These are phyloP conservation scores for Colletotrichum australisinense DNA, from an alignment of 2,329 filamentous ascomycete species.

Conservation along the genomic window DNA sequence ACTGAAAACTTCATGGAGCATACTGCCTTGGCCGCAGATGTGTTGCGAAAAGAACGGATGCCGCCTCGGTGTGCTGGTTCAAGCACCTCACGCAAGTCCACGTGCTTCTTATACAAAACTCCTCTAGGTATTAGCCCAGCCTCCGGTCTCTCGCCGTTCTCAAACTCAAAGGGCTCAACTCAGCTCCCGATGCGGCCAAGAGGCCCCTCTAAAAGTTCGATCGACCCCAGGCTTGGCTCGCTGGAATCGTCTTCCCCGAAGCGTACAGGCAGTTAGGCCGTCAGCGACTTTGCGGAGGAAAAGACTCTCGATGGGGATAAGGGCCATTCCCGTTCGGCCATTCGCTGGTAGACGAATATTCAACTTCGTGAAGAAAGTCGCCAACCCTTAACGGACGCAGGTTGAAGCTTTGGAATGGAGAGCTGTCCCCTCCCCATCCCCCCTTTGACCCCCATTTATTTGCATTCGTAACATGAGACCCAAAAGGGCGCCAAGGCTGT, in stretches of 20 bases:
- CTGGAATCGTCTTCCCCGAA: neutral
- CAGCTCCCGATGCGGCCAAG: neutral
- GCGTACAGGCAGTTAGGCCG: neutral
- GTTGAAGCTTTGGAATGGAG: neutral
- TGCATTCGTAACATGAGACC: neutral
- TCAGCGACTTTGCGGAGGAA: neutral
- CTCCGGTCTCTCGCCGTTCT: neutral
- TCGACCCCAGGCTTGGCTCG: neutral
- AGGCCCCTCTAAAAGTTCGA: neutral
- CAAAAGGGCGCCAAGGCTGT: neutral
- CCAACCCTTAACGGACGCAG: neutral
- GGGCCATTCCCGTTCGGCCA: neutral
- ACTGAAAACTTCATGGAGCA: neutral
- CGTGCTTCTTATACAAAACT: neutral
- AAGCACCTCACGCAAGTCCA: neutral
- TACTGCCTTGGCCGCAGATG: neutral
- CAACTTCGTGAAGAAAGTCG: neutral
- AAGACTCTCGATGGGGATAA: neutral
- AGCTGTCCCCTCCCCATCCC: no score
- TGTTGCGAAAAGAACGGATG: neutral
- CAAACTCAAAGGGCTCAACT: neutral
- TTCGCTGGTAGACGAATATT: neutral
- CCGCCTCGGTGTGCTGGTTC: neutral
- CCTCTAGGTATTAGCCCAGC: neutral
- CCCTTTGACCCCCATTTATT: neutral